Evolutionary conservation across 1,284 basidiomycete species (phyloP), one percentile per base, ranked within the genome.

Genomic region (Boletus hoseneyae): DNA sequence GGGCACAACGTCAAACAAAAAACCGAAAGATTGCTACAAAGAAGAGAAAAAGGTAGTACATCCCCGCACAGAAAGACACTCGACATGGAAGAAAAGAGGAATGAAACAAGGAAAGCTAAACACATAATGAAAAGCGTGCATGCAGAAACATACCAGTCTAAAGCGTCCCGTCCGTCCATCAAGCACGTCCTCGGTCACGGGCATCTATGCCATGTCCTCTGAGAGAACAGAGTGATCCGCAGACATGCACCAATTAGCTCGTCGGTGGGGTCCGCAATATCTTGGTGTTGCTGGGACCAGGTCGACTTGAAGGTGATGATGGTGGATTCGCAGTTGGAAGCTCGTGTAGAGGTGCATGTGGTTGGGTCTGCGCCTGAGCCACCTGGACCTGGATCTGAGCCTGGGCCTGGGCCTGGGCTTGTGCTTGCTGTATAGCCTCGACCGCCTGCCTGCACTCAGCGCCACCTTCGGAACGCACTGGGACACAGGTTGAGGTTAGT

Each of bases 381-480:
- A 47, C 56, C 45, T 62, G 58, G 23, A 51, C 51, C 25, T 59
- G 63, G 6, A 48, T 52, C 36, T 66, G 60, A 4, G 42, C 57
- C 8, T 63, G 62, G 6, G 36, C 52, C 15, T 64, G 64, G 11
- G 53, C 65, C 42, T 65, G 66, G 15, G 49, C 55, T 29, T 57
- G 51, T 18, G 67, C 64, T 54, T 68, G 66, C 42, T 69, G 67
- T 53, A 69, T 63, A 42, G 66, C 67, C 58, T 68, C 67, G 47
- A 68, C 67, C 1, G 73, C 69, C 53, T 71, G 71, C 53, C 82
- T 75, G 66, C 87, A 90, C 40, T 89, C 86, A 47, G 83, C 80
- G 56, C 87, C 87, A 56, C 86, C 85, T 64, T 90, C 87, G 42
- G 87, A 90, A 62, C 87, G 84, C 56, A 90, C 87, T 90, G 64